Evolutionary conservation across 177 flowering plant species (phyloP).

Genomic region (Telopea speciosissima): DNA sequence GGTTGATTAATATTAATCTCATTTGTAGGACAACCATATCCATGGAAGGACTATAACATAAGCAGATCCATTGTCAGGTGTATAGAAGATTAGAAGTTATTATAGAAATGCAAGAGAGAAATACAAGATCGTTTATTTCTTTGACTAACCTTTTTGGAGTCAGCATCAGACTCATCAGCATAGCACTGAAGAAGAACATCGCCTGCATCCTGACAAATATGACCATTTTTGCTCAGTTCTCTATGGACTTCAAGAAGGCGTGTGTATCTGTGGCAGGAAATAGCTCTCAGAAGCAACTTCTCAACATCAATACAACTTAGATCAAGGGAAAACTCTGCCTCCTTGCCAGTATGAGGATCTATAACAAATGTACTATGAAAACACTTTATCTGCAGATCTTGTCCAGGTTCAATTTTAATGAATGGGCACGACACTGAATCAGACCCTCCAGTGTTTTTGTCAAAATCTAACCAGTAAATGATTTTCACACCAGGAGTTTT

Average conservation of each 20-base stretch:
- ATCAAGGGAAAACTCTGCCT: slow-evolving; percentile 75
- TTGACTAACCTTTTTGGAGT: slow-evolving; percentile 52
- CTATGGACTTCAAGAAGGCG: slow-evolving; percentile 83
- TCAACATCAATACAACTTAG: slow-evolving; percentile 95
- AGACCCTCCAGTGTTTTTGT: slow-evolving; percentile 46
- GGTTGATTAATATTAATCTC: too few relatives aligned
- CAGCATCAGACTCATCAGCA: slow-evolving; percentile 42
- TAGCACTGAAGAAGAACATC: slow-evolving; percentile 67
- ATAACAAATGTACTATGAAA: slow-evolving; percentile 76
- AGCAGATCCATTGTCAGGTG: too few relatives aligned
- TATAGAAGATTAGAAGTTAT: too few relatives aligned
- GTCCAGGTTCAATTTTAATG: slow-evolving; percentile 87
- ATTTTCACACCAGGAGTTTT: slow-evolving; percentile 88
- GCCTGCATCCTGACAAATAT: slow-evolving; percentile 50
- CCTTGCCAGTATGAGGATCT: slow-evolving; percentile 78
- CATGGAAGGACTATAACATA: too few relatives aligned
- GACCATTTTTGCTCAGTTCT: slow-evolving; percentile 65
- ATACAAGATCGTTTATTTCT: background rate
- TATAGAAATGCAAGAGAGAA: background rate
- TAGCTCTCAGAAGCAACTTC: slow-evolving; percentile 73
- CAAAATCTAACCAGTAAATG: slow-evolving; percentile 77
- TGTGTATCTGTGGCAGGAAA: slow-evolving; percentile 76
- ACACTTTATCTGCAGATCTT: slow-evolving; percentile 78
- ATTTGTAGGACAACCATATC: too few relatives aligned
- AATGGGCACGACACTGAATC: slow-evolving; percentile 63